These are phyloP conservation scores for Lasiodiplodia sp. DNA, from an alignment of 2,329 filamentous ascomycete genomes.

Conservation along the genomic window DNA sequence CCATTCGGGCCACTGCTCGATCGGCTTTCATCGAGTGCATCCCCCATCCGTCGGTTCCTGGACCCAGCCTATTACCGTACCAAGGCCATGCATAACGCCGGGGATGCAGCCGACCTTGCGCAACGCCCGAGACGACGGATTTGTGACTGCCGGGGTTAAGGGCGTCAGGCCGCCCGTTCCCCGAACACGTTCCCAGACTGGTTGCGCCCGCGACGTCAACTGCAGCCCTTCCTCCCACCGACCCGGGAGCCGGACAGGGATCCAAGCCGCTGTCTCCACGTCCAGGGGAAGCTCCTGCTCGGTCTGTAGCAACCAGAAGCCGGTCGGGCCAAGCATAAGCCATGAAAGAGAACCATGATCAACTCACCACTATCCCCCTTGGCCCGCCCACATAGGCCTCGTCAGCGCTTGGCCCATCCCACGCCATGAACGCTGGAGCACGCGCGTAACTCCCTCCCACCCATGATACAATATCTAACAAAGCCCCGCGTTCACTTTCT, in stretches of 20 bases:
- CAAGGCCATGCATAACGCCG: not conserved
- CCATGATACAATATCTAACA: not conserved
- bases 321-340: no score
- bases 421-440: slow-evolving; percentile 9
- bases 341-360: no score
- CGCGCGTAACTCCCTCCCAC: slow-evolving; percentile 5
- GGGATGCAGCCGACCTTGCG: not conserved
- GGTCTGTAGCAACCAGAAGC: no score
- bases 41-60: not conserved
- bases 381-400: slow-evolving; percentile 24
- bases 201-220: not conserved
- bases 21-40: not conserved
- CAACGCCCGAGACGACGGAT: not conserved
- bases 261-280: no score
- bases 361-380: not conserved
- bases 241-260: no score
- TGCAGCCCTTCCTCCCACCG: no score
- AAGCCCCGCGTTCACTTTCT: not conserved
- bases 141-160: not conserved
- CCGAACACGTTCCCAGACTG: not conserved
- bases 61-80: not conserved
- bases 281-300: not conserved
- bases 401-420: slow-evolving; percentile 12
- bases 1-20: not conserved
- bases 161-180: not conserved